Base-by-base conservation (phyloP, 2,329 filamentous ascomycete genomes). In the Fusarium coicis region DNA sequence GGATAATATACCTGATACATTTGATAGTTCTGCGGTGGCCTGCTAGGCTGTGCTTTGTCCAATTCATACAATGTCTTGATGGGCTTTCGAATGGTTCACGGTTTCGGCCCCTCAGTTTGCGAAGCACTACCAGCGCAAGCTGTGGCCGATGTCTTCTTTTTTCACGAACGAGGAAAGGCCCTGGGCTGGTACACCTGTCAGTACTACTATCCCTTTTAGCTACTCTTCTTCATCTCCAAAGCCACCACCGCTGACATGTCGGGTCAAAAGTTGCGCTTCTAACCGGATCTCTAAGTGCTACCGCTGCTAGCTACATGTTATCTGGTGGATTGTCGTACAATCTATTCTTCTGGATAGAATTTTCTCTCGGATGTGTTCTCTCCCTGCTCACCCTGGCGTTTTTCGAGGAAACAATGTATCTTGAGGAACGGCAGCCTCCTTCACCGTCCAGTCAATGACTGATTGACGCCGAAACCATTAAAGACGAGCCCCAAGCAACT, bases 401-500 rank as follows among this genome's bases (percentile, higher is more conserved):
- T n/a, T 57, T 57, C 30, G 54, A 57, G n/a, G 54, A 57, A 30
- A 57, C 54, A 16, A 57, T 57, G 54, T 57, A 55, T 4, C 52
- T 55, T 7, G 52, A 43, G 52, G 6, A 34, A 34, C 52, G 52
- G 7, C 52, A 32, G 26, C 21, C 37, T 43, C 19, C 10, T 40
- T 23, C 52, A 14, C 28, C 21, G 1, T 42, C 52, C 19, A 11
- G 19, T 7, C 52, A 43, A 14, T 37, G 19, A 19, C 26, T 21
- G 15, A 32, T 23, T 19, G 21, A 55, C 19, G 32, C 36, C 28
- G 37, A 55, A 19, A 34, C 37, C 10, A 19, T 19, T 4, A 55
- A 55, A 55, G 52, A 55, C 7, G 52, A 55, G 26, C 37, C 19
- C 3, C 26, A 55, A 55, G 36, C 26, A 26, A 42, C 37, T 19